Evolutionary conservation across 495 filamentous ascomycete species (phyloP).

Genomic region (Amorphotheca resinae): DNA sequence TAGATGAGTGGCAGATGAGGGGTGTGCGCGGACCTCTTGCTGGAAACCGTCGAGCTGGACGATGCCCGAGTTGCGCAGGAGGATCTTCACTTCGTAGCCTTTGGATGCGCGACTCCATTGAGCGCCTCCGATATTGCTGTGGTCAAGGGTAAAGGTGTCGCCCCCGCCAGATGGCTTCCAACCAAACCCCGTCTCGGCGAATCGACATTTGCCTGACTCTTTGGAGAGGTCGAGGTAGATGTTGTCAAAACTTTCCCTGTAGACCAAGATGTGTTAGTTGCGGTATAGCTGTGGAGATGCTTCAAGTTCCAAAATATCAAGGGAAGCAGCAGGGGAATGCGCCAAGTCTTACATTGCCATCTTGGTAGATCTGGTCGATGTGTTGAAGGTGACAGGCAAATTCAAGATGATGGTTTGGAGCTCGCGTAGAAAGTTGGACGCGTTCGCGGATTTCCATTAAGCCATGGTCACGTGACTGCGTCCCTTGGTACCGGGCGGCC

Average conservation of each 20-base stretch:
- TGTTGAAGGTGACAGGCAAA: background rate
- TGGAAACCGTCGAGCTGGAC: conserved; percentile 93
- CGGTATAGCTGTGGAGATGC: background rate
- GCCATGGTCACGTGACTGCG: background rate
- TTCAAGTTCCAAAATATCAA: background rate
- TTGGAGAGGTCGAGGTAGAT: conserved; percentile 92
- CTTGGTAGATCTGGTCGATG: background rate
- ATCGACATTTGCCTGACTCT: conserved; percentile 78
- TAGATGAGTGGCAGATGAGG: background rate
- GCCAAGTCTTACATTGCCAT: conserved; percentile 5
- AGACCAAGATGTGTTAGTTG: background rate
- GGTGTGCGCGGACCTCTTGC: conserved; percentile 51
- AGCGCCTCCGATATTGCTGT: conserved; percentile 63
- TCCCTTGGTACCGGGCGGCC: background rate
- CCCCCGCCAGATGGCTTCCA: conserved; percentile 84
- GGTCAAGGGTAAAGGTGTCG: conserved; percentile 84
- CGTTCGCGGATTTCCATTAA: background rate
- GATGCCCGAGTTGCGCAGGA: conserved; percentile 68
- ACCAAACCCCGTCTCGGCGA: conserved; percentile 83
- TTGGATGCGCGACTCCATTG: conserved; percentile 93
- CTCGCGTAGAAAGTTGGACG: background rate
- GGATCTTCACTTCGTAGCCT: conserved; percentile 86
- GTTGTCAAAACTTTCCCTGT: conserved; percentile 81
- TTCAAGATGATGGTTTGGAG: background rate
- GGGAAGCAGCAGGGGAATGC: background rate